Percentiles rank a stretch among this genome's conserved stretches.
These are phyloP conservation scores for Vickermania spadyakhi DNA, from an alignment of 208 protist species.

Conservation along the genomic window DNA sequence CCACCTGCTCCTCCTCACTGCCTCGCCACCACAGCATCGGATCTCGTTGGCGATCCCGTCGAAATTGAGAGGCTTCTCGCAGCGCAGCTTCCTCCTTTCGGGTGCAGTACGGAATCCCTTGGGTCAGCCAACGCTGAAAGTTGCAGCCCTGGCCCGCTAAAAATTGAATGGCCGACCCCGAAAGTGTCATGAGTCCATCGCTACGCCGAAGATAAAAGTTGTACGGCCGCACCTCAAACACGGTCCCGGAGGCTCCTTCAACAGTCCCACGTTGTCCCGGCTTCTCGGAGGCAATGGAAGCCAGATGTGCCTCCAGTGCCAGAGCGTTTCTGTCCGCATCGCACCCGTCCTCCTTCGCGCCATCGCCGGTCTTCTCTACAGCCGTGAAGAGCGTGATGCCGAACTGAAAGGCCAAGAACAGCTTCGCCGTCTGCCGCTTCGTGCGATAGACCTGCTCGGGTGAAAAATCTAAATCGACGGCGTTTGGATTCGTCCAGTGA, in stretches of 20 bases:
- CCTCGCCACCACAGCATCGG: not conserved
- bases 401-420: constrained; percentile 72
- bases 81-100: constrained; percentile 16
- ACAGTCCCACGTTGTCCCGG: not conserved
- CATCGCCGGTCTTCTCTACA: not conserved
- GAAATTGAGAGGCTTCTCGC: not conserved
- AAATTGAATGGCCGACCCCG: constrained; percentile 26
- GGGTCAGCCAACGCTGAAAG: constrained; percentile 54
- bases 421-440: constrained; percentile 24
- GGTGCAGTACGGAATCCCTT: constrained; percentile 38
- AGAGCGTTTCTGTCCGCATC: not conserved
- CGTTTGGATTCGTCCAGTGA: not conserved
- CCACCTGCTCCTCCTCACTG: too few relatives aligned
- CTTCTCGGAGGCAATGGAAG: not conserved
- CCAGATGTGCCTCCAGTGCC: not conserved
- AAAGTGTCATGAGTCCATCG: constrained; percentile 26
- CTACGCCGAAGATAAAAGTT: constrained; percentile 63
- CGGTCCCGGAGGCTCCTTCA: constrained; percentile 8
- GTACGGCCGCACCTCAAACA: constrained; percentile 61
- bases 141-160: constrained; percentile 35
- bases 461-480: constrained; percentile 9
- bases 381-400: constrained; percentile 53
- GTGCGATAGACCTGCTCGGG: constrained; percentile 29
- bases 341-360: not conserved
- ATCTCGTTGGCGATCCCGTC: constrained; percentile 3